phyloP scores from a whole-genome alignment of 2,329 filamentous ascomycete genomes.

The Beauveria medogensis region DNA sequence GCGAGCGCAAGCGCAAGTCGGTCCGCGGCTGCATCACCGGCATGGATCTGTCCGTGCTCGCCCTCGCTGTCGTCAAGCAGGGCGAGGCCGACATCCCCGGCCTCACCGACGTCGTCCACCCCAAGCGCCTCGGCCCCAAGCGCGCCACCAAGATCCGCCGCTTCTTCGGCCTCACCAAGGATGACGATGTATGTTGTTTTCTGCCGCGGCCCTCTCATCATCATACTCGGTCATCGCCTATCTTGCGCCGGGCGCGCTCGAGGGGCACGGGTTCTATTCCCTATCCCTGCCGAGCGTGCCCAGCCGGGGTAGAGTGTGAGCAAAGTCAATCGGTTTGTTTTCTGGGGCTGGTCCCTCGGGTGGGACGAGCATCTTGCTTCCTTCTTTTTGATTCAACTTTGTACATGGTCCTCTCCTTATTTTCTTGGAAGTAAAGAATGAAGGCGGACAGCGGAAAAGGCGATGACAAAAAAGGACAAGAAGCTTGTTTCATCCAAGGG shows the following conservation, averaged over 20 bases:
- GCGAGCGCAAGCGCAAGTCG: slow-evolving; percentile 99
- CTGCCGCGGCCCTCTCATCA: slow-evolving; percentile 36
- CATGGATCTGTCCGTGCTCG: slow-evolving; percentile 90
- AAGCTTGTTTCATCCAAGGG: slow-evolving; percentile 7
- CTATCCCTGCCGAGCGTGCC: neutral
- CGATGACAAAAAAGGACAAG: slow-evolving; percentile 8
- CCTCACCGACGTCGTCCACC: slow-evolving; percentile 94
- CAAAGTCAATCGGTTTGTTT: slow-evolving; percentile 21
- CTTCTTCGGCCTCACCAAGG: slow-evolving; percentile 99
- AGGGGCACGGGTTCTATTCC: slow-evolving; percentile 18
- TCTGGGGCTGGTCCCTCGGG: neutral
- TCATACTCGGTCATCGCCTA: slow-evolving; percentile 60
- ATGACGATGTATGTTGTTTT: slow-evolving; percentile 89
- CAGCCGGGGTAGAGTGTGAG: slow-evolving; percentile 54
- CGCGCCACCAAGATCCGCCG: slow-evolving; percentile 99
- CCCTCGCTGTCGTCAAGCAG: slow-evolving; percentile 95
- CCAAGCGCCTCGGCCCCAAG: slow-evolving; percentile 99
- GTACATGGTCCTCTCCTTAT: neutral
- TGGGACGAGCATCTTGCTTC: slow-evolving; percentile 10
- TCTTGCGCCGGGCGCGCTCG: slow-evolving; percentile 39
- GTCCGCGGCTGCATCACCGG: slow-evolving; percentile 98
- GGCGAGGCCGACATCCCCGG: slow-evolving; percentile 90
- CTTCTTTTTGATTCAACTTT: slow-evolving; percentile 6
- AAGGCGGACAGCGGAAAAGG: neutral
- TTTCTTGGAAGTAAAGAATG: neutral